Conservation (phyloP, 257 asterid genomes). For the Salvia hispanica region DNA sequence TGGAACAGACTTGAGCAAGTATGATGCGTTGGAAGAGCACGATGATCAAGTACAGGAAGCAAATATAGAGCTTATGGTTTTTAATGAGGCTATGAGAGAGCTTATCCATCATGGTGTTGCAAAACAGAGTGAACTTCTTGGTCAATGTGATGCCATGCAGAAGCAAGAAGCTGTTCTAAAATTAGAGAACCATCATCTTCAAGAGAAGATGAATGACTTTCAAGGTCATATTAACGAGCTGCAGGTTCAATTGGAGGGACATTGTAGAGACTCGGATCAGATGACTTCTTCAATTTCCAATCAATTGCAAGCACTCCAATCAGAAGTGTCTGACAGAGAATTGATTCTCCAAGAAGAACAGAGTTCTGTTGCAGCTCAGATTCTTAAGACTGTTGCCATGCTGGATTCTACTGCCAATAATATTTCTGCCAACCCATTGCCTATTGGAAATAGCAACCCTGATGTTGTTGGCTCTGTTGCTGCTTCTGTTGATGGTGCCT, state of each 20-base stretch:
- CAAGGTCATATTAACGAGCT: constrained; percentile 52
- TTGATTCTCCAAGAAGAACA: constrained; percentile 55
- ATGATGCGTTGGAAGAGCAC: constrained; percentile 51
- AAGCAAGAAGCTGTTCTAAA: constrained; percentile 55
- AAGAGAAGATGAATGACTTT: constrained; percentile 48
- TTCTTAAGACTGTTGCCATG: constrained; percentile 55
- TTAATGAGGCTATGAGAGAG: constrained; percentile 63
- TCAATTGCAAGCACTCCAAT: constrained; percentile 57
- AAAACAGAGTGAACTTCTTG: constrained; percentile 60
- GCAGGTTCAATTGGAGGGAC: constrained; percentile 59
- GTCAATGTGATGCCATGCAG: constrained; percentile 49
- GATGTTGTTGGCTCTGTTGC: constrained; percentile 50
- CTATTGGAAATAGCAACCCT: constrained; percentile 37
- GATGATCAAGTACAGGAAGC: constrained; percentile 58
- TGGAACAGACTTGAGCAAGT: constrained; percentile 40
- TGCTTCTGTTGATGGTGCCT: constrained; percentile 64
- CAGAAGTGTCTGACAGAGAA: constrained; percentile 61
- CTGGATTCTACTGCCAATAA: constrained; percentile 52
- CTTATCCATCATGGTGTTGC: constrained; percentile 42
- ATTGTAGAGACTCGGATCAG: constrained; percentile 53
- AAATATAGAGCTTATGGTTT: constrained; percentile 73
- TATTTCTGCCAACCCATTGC: constrained; percentile 34
- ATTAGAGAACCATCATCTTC: constrained; percentile 60
- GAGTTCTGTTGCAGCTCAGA: constrained; percentile 55
- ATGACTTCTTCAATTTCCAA: constrained; percentile 53